Evolutionary conservation across 306 rosid species (phyloP).

Genomic region (Inga leiocalycina): DNA sequence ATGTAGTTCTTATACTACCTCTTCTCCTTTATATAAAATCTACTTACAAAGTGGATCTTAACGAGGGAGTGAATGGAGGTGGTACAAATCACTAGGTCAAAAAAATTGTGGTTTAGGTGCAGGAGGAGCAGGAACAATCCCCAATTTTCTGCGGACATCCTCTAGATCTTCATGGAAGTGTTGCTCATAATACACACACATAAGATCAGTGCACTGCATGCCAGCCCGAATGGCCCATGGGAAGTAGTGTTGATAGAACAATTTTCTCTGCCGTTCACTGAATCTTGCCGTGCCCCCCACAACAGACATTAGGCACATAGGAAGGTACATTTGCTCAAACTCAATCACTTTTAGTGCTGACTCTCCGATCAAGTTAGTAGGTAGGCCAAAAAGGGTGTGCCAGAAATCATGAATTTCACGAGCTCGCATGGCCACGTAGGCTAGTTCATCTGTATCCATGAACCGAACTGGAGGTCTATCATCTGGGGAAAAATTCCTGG

Average conservation of each 20-base stretch:
- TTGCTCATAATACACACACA: constrained; percentile 81
- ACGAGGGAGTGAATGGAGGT: background rate
- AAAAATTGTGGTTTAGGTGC: constrained; percentile 40
- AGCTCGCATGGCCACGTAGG: constrained; percentile 69
- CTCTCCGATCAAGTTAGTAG: constrained; percentile 72
- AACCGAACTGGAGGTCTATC: constrained; percentile 94
- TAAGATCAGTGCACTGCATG: constrained; percentile 76
- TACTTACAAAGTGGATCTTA: too few species aligned
- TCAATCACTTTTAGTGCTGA: constrained; percentile 72
- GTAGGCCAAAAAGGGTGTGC: constrained; percentile 70
- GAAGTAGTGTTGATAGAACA: constrained; percentile 81
- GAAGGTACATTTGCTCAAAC: constrained; percentile 73
- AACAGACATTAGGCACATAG: constrained; percentile 65
- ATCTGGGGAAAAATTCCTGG: constrained; percentile 92
- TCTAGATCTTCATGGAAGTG: constrained; percentile 86
- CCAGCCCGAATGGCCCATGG: constrained; percentile 94
- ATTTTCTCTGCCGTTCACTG: constrained; percentile 64
- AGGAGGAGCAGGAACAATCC: constrained; percentile 70
- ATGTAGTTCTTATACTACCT: too few species aligned
- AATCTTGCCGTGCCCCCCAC: constrained; percentile 72
- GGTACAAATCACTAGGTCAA: background rate
- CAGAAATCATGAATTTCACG: constrained; percentile 80
- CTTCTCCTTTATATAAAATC: too few species aligned
- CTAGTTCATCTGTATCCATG: constrained; percentile 74
- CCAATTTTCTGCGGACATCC: constrained; percentile 74